A percentile compares a stretch with the other conserved stretches of the same genome.
These are phyloP conservation scores for Martensiomyces pterosporus DNA, from an alignment of 192 early-diverging fungal species.

Conservation along the genomic window DNA sequence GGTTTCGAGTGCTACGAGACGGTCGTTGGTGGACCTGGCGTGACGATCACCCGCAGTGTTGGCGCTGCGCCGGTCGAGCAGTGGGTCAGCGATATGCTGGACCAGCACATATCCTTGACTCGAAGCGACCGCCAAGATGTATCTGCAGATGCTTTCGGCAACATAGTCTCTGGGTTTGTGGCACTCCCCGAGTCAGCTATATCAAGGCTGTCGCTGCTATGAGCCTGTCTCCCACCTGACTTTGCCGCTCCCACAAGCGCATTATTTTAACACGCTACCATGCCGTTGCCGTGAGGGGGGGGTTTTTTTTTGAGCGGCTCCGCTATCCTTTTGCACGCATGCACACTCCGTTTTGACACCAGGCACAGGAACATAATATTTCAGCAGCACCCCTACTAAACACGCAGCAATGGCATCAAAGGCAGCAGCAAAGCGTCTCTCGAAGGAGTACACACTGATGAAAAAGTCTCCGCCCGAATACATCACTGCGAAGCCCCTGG, in stretches of 20 bases:
- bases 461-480: slow-evolving; percentile 80
- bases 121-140: background rate
- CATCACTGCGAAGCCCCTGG: slow-evolving; percentile 86
- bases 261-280: no score
- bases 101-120: slow-evolving; percentile 2
- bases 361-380: no score
- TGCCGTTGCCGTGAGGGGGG: no score
- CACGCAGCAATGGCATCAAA: slow-evolving; percentile 89
- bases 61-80: slow-evolving; percentile 7
- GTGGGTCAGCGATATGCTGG: slow-evolving; percentile 14
- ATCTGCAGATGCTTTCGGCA: slow-evolving; percentile 1
- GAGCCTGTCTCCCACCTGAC: background rate
- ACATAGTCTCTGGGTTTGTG: slow-evolving; percentile 15
- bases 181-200: slow-evolving; percentile 12
- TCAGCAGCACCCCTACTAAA: no score
- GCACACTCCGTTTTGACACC: no score
- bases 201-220: slow-evolving; percentile 9
- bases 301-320: no score
- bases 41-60: slow-evolving; percentile 26
- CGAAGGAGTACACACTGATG: slow-evolving; percentile 72
- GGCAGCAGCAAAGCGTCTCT: slow-evolving; percentile 67
- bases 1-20: slow-evolving; percentile 74
- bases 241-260: no score
- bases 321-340: no score
- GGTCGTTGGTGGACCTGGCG: slow-evolving; percentile 65